Evolutionary conservation across 2,329 filamentous ascomycete genomes (phyloP).

Genomic region (Colletotrichum tropicicola): DNA sequence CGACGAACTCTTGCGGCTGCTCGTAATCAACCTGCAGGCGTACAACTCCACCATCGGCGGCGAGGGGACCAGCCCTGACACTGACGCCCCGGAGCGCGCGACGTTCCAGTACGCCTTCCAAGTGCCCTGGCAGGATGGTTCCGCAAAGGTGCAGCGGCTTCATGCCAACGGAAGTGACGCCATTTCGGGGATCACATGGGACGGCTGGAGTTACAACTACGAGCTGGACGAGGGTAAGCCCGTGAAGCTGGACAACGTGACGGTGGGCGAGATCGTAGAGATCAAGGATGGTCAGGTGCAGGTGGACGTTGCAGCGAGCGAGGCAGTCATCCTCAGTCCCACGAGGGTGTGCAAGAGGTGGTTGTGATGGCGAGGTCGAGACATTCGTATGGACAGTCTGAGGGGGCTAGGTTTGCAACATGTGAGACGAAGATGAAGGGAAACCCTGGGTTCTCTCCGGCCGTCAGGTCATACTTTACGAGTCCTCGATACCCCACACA

Average conservation of each 20-base stretch:
- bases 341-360: not conserved
- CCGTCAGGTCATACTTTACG: no score
- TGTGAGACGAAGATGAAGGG: no score
- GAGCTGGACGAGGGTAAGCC: conserved; percentile 64
- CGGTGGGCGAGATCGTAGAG: conserved; percentile 54
- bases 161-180: conserved; percentile 71
- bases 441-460: no score
- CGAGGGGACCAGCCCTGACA: conserved; percentile 37
- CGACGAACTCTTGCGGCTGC: conserved; percentile 53
- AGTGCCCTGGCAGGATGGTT: conserved; percentile 38
- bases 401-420: no score
- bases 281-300: conserved; percentile 46
- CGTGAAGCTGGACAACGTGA: conserved; percentile 63
- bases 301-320: conserved; percentile 52
- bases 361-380: not conserved
- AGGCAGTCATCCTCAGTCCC: conserved; percentile 46
- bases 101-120: conserved; percentile 50
- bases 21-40: conserved; percentile 65
- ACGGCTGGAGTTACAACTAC: conserved; percentile 69
- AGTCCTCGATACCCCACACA: no score
- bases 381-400: not conserved
- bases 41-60: conserved; percentile 67
- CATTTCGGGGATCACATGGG: conserved; percentile 67
- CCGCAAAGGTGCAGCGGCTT: conserved; percentile 55
- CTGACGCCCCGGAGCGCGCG: conserved; percentile 40